Evolutionary conservation across 495 filamentous ascomycete genomes (phyloP), one percentile per base, ranked within the genome.

Genomic region (Podospora pseudocomata): DNA sequence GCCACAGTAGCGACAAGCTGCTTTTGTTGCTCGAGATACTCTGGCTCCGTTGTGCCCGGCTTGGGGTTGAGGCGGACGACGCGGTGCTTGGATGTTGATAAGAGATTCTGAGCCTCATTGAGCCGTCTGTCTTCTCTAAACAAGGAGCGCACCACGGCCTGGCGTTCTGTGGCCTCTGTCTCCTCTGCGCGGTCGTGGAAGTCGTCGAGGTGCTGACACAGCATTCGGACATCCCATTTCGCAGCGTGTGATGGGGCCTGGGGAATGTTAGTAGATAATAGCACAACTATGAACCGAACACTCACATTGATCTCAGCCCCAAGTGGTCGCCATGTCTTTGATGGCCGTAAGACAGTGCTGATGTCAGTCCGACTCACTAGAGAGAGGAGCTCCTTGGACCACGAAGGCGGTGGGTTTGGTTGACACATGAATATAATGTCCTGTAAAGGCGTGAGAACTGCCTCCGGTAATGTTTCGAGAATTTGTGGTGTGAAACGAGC

Each of bases 21-120:
- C 76, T 97, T 97, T 74, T 98, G 94, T n/a, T 88, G 88, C 71
- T 98, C 94, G 11, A 99, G 81, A n/a, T 95, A 86, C 65, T 95
- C 89, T 0, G 89, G 84, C 72, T 99, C 96, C 20, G 87, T 86
- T 90, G 91, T 95, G 49, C 89, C 88, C 0, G 89, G 88, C 68
- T 92, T 86, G 2, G 92, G 87, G 64, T 87, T 80, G 65, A 92
- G 91, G 32, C 90, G 88, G 39, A 93, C 88, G n/a, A 90, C 83
- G 26, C 93, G 87, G 26, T 90, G 83, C 70, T 90, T 91, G 9
- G 86, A 84, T 28, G 93, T 91, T 60, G 94, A 91, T 6, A 99
- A 81, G 60, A 99, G 80, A 66, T 82, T 85, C 54, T 86, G 85
- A 2, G 92, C 94, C 77, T 98, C 95, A 27, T 89, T 81, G 64